Evolutionary conservation across 331 rosid species (phyloP).

Genomic region (Pyracantha coccinea): DNA sequence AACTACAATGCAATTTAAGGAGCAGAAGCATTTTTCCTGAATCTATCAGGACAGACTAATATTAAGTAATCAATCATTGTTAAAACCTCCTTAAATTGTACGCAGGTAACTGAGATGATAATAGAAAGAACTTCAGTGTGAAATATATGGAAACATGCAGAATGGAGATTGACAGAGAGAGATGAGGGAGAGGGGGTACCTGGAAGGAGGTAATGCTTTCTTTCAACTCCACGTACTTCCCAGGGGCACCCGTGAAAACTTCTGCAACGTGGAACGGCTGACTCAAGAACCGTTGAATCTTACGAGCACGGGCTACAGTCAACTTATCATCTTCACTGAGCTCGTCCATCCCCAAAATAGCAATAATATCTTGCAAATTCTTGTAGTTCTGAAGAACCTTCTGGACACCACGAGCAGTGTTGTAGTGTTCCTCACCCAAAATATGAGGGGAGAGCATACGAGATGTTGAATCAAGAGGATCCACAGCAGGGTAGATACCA

Average conservation of each 20-base stretch:
- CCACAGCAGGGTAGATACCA: slow-evolving; percentile 49
- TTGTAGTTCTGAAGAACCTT: slow-evolving; percentile 46
- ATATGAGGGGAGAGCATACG: slow-evolving; percentile 97
- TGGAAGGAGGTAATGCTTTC: slow-evolving; percentile 83
- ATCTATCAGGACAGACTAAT: background rate
- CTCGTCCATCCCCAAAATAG: slow-evolving; percentile 94
- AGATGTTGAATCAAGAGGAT: slow-evolving; percentile 72
- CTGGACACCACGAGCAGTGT: slow-evolving; percentile 55
- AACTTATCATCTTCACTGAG: slow-evolving; percentile 98
- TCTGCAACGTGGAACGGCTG: slow-evolving; percentile 99
- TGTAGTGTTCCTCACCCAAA: slow-evolving; percentile 51
- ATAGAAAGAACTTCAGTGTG: background rate
- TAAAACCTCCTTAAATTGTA: background rate
- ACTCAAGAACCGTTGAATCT: slow-evolving; percentile 73
- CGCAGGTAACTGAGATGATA: background rate
- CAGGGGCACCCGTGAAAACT: slow-evolving; percentile 99
- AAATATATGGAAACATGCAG: too few relatives aligned
- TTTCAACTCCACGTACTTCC: slow-evolving; percentile 92
- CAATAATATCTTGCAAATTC: slow-evolving; percentile 49
- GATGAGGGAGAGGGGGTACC: slow-evolving; percentile 31
- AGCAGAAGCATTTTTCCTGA: too few relatives aligned
- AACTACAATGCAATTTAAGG: too few relatives aligned
- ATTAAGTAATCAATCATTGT: background rate
- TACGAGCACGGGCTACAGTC: slow-evolving; percentile 99
- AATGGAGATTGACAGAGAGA: background rate